Base-by-base conservation (phyloP, 371 early-diverging fungal species). In the Globomyces sp. region DNA sequence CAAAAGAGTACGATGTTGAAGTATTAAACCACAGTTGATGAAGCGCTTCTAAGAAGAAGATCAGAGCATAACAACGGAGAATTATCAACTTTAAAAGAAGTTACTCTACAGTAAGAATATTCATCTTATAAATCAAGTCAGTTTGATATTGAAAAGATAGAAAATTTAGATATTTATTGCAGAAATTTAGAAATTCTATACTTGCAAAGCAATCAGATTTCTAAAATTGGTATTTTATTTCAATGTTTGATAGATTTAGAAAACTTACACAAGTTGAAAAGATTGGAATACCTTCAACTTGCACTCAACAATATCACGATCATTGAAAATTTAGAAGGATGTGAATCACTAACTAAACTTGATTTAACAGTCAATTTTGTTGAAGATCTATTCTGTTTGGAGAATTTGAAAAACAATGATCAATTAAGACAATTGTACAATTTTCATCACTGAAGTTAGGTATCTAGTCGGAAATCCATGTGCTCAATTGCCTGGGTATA, bases 41-140 rank as follows among this genome's bases (percentile, higher is more conserved):
- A 78, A 60, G 69, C 74, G 68, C 75, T 84, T 10, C 71, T 84
- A 43, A 72, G 71, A 5, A 58, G 67, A 57, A 70, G 85, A 40
- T 75, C 83, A 2, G 85, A 84, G 63, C 85, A 84, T 76, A 82
- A 82, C 59, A 81, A 84, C 57, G 82, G 82, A 44, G 81, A 82
- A 47, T 71, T 84, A 5, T 73, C 80, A 6, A 71, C 81, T 1
- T 70, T 84, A 43, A 57, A 65, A 48, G 85, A 84, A 64, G 71
- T 84, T n/a, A 72, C 85, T 3, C 71, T 84, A 41, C 85, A 84
- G 24, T 24, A 24, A 24, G 24, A 24, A 24, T 66, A 34, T 49
- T n/a, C 49, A 34, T n/a, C 49, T n/a, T 34, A 11, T 34, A 34
- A 34, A 11, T 34, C 24, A 24, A 24, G 24, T 49, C 85, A 84